Evolutionary conservation across 305 asterid species (phyloP).

Genomic region (Ajuga reptans): DNA sequence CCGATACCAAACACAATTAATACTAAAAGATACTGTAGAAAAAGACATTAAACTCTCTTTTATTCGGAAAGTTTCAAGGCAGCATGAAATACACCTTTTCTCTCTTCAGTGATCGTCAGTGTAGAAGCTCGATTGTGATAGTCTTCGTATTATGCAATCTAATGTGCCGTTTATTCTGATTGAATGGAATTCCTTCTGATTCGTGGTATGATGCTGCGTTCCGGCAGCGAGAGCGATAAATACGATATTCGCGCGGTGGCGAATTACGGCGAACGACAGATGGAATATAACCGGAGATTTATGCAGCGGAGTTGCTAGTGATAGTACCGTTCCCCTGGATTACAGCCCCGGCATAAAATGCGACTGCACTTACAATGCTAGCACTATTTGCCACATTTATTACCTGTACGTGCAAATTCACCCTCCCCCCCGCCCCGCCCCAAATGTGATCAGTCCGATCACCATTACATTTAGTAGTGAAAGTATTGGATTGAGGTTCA

Average conservation of each 20-base stretch:
- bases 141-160: not conserved
- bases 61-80: no score
- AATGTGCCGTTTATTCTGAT: not conserved
- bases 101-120: no score
- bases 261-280: slow-evolving; percentile 16
- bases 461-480: not conserved
- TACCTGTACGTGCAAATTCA: slow-evolving; percentile 26
- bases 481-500: not conserved
- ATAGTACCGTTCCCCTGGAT: not conserved
- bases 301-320: slow-evolving; percentile 54
- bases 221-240: slow-evolving; percentile 28
- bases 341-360: slow-evolving; percentile 55
- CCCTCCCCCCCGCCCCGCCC: not conserved
- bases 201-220: not conserved
- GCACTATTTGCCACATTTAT: slow-evolving; percentile 44
- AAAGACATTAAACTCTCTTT: no score
- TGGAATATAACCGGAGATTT: slow-evolving; percentile 47
- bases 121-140: not conserved
- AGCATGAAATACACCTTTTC: no score
- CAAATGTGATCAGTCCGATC: no score
- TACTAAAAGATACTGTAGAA: no score
- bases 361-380: slow-evolving; percentile 36
- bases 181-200: not conserved
- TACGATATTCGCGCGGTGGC: slow-evolving; percentile 27
- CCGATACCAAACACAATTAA: no score